Percentiles rank a stretch among this genome's conserved stretches.
Evolutionary conservation across 2,329 filamentous ascomycete genomes (phyloP).

Genomic region (Blastomyces gilchristii): DNA sequence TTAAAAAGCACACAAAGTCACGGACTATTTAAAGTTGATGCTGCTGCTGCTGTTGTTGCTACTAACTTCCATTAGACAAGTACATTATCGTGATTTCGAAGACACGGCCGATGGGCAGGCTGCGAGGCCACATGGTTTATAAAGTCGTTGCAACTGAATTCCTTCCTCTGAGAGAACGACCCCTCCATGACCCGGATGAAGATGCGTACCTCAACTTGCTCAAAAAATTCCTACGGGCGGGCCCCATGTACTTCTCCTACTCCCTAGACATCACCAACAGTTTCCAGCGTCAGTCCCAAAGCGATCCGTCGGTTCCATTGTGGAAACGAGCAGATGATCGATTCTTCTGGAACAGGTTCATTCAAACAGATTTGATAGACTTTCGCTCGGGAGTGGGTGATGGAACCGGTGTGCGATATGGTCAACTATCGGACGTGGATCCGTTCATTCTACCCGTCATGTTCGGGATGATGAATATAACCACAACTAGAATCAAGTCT

Average conservation of each 20-base stretch:
- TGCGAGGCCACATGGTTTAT: slow-evolving; percentile 95
- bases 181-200: slow-evolving; percentile 85
- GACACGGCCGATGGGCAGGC: slow-evolving; percentile 74
- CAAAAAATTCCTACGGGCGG: slow-evolving; percentile 67
- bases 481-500: slow-evolving; percentile 72
- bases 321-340: slow-evolving; percentile 93
- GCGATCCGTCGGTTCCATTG: slow-evolving; percentile 60
- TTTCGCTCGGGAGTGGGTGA: slow-evolving; percentile 55
- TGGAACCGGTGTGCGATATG: slow-evolving; percentile 36
- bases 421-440: slow-evolving; percentile 64
- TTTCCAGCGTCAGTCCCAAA: slow-evolving; percentile 83
- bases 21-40: background rate
- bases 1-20: slow-evolving; percentile 8
- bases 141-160: slow-evolving; percentile 86
- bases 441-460: slow-evolving; percentile 92
- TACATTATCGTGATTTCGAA: slow-evolving; percentile 97
- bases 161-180: slow-evolving; percentile 82
- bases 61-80: slow-evolving; percentile 52
- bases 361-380: slow-evolving; percentile 83
- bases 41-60: background rate
- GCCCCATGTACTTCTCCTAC: slow-evolving; percentile 97
- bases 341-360: slow-evolving; percentile 97
- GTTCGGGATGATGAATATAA: slow-evolving; percentile 91
- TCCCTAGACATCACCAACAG: slow-evolving; percentile 92
- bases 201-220: slow-evolving; percentile 79